Evolutionary conservation across 225 moss, liverwort and hornwort species (phyloP).

Genomic region (Bryoerythrophyllum caledonicum): DNA sequence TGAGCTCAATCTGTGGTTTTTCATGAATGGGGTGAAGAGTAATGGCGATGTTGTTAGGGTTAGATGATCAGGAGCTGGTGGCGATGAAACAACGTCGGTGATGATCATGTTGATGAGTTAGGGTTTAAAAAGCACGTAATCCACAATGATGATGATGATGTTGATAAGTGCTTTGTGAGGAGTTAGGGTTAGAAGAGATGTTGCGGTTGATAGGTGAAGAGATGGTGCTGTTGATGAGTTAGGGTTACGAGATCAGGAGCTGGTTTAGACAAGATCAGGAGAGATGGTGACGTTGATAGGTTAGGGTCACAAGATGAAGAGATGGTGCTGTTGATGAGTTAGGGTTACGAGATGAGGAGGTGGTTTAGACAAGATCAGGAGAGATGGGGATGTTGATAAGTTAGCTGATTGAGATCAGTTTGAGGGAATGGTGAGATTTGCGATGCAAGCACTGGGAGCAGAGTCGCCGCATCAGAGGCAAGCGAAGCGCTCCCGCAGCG

Average conservation of each 20-base stretch:
- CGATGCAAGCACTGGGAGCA: slow-evolving; percentile 52
- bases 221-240: neutral
- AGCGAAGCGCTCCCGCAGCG: slow-evolving; percentile 44
- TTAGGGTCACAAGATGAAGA: too few species aligned
- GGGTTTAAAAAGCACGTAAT: too few species aligned
- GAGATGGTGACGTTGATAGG: neutral
- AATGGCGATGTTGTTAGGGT: too few species aligned
- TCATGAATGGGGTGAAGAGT: neutral
- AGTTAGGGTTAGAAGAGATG: too few species aligned
- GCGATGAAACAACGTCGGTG: neutral
- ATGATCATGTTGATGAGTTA: neutral
- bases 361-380: neutral
- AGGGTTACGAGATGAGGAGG: neutral
- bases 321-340: neutral
- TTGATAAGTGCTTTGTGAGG: neutral
- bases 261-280: neutral
- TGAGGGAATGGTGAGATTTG: slow-evolving; percentile 54
- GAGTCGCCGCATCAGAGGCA: slow-evolving; percentile 55
- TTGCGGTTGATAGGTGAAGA: too few species aligned
- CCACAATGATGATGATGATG: neutral
- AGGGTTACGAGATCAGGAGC: neutral
- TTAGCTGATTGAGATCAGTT: too few species aligned
- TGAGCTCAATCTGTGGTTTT: neutral
- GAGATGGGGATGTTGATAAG: too few species aligned
- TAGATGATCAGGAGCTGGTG: neutral